Evolutionary conservation across 805 yeast species (phyloP).

Genomic region (Candida bentonensis): DNA sequence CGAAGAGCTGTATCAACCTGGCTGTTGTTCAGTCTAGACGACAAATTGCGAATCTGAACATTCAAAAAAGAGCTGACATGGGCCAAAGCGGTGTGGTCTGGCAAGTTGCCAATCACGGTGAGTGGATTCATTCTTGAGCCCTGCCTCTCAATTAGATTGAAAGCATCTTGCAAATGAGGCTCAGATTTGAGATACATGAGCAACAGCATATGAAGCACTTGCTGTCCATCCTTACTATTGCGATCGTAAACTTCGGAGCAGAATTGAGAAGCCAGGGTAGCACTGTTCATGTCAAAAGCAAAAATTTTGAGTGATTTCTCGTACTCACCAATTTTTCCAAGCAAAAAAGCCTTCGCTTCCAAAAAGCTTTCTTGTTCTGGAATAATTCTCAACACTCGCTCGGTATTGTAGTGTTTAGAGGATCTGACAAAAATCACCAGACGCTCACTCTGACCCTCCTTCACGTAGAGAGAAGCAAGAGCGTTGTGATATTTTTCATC

Average conservation of each 20-base stretch:
- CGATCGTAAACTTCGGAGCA: constrained; percentile 30
- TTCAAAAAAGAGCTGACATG: constrained; percentile 27
- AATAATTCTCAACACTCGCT: not conserved
- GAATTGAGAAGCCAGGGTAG: constrained; percentile 36
- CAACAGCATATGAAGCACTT: constrained; percentile 30
- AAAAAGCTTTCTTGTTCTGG: not conserved
- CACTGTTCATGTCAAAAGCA: constrained; percentile 38
- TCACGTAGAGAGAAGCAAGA: constrained; percentile 29
- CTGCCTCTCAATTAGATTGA: constrained; percentile 23
- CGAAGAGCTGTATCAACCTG: constrained; percentile 30
- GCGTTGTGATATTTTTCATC: constrained; percentile 22
- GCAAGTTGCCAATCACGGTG: constrained; percentile 32
- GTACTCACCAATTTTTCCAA: constrained; percentile 40
- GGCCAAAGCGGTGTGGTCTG: constrained; percentile 29
- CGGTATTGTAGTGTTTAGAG: not conserved
- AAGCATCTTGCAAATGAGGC: constrained; percentile 22
- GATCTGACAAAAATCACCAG: not conserved
- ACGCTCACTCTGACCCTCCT: constrained; percentile 13
- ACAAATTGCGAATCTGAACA: constrained; percentile 24
- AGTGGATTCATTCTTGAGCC: constrained; percentile 28
- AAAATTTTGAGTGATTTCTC: constrained; percentile 42
- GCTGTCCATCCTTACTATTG: constrained; percentile 24
- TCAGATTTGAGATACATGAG: constrained; percentile 18
- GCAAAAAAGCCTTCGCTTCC: constrained; percentile 33
- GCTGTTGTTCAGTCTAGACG: constrained; percentile 23